Evolutionary conservation across 768 basidiomycete species (phyloP).

Genomic region (Mycena vitilis): DNA sequence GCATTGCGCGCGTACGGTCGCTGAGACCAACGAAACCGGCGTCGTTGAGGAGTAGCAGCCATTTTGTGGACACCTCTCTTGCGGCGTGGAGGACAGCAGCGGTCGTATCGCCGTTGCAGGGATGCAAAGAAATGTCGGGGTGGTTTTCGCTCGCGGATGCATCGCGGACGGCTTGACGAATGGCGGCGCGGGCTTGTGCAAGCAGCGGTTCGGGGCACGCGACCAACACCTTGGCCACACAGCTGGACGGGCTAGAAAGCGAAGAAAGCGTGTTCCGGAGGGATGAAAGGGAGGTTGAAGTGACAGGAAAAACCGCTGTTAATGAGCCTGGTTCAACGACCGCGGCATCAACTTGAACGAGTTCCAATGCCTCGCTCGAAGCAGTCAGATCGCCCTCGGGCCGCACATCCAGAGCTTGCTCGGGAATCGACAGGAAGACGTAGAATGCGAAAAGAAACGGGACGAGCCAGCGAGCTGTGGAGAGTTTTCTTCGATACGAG

Average conservation of each 20-base stretch:
- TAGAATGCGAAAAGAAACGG: slow-evolving; percentile 31
- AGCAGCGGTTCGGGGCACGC: slow-evolving; percentile 55
- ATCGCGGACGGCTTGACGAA: slow-evolving; percentile 48
- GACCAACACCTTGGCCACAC: slow-evolving; percentile 60
- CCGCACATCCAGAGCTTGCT: neutral
- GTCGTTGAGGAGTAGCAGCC: slow-evolving; percentile 65
- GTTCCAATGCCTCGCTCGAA: slow-evolving; percentile 8
- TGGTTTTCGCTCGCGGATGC: slow-evolving; percentile 42
- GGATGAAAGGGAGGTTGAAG: slow-evolving; percentile 44
- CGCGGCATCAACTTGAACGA: neutral
- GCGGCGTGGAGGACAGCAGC: slow-evolving; percentile 50
- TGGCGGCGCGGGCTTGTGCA: slow-evolving; percentile 46
- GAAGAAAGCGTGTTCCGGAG: slow-evolving; percentile 51
- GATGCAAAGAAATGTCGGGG: slow-evolving; percentile 57
- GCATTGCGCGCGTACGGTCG: slow-evolving; percentile 45
- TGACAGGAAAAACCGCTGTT: slow-evolving; percentile 63
- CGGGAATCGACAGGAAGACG: slow-evolving; percentile 17
- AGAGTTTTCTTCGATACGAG: slow-evolving; percentile 17
- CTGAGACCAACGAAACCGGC: slow-evolving; percentile 52
- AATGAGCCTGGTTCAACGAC: slow-evolving; percentile 45
- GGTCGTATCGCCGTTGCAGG: slow-evolving; percentile 42
- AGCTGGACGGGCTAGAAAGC: slow-evolving; percentile 49
- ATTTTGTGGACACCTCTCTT: slow-evolving; percentile 56
- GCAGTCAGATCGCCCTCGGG: neutral
- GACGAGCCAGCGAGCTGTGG: slow-evolving; percentile 24